Evolutionary conservation across 2,329 filamentous ascomycete species (phyloP), one percentile per base, ranked within the genome.

Genomic region (Botryotinia calthae): DNA sequence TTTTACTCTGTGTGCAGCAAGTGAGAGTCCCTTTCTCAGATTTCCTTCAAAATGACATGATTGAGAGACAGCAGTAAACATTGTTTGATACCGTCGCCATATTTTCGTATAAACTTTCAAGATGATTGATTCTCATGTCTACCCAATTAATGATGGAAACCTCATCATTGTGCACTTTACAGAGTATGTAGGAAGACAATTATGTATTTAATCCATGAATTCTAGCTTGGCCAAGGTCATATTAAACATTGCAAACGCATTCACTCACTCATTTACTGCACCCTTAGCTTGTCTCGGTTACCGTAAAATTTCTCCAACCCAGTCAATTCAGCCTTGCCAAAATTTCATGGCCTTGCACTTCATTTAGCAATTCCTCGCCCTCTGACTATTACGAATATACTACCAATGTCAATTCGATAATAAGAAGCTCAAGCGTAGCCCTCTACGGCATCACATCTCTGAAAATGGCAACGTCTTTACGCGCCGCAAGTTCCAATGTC

Each of bases 401-500:
- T 10, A 48, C 18, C 48, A 42, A 68, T 68, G 48, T 18, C 18
- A 31, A 68, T 31, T 31, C 12, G 4, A 68, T 54, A 56, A 51
- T 20, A 58, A 44, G 18, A 42, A 56, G 37, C 48, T 68, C 65
- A 56, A n/a, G 28, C 10, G 28, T 48, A 68, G 48, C 65, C 44
- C 40, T 20, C 12, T 16, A 68, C n/a, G 10, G 25, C 4, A 42
- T 9, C 1, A 20, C 0, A 28, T 9, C n/a, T 18, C n/a, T 7
- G 3, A 44, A 25, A 42, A 68, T 68, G 65, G n/a, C 65, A 44
- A 37, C 48, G 16, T 68, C 65, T 25, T 18, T 68, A 37, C 65
- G 65, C 48, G 34, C 65, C 34, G 65, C 65, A 16, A 68, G 65
- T 56, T 42, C 65, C 10, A 68, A 68, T 44, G 72, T 78, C 0